These are phyloP conservation scores for Puccinia polysora DNA, from an alignment of 1,284 basidiomycete genomes.

Conservation along the genomic window DNA sequence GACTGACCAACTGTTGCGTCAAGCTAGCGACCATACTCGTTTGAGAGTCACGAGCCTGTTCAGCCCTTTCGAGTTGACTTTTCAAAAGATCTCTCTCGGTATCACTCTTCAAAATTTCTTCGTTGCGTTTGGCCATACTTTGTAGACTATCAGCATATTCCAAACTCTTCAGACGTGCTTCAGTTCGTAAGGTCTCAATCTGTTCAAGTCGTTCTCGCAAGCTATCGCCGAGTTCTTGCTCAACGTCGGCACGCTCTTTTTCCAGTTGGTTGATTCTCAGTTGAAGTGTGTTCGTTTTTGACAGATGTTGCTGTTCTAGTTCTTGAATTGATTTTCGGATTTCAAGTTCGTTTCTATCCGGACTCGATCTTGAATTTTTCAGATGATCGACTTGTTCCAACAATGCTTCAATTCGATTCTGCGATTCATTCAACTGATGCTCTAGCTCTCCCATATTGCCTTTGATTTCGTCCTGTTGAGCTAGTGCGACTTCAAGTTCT, in stretches of 20 bases:
- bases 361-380: not conserved
- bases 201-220: conserved; percentile 19
- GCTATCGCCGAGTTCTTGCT: conserved; percentile 20
- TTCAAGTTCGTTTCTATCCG: conserved; percentile 3
- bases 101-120: conserved; percentile 23
- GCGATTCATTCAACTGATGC: conserved; percentile 26
- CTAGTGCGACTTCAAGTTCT: conserved; percentile 17
- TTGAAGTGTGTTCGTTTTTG: not conserved
- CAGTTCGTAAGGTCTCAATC: conserved; percentile 6
- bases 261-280: conserved; percentile 24
- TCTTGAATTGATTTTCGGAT: not conserved
- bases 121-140: conserved; percentile 29
- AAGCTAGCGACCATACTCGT: not conserved
- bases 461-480: conserved; percentile 30
- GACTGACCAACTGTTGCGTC: conserved; percentile 27
- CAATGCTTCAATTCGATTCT: conserved; percentile 22
- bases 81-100: conserved; percentile 10
- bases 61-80: conserved; percentile 4
- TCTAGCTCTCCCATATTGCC: conserved; percentile 23
- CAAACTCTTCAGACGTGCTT: conserved; percentile 15
- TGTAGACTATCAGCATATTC: conserved; percentile 39
- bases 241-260: conserved; percentile 37
- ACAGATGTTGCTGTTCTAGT: conserved; percentile 12
- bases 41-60: not conserved
- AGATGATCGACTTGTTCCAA: conserved; percentile 19